A percentile compares a stretch with the other conserved stretches of the same genome.
Evolutionary conservation across 2,329 filamentous ascomycete genomes (phyloP).

Genomic region (Arthroderma uncinatum): DNA sequence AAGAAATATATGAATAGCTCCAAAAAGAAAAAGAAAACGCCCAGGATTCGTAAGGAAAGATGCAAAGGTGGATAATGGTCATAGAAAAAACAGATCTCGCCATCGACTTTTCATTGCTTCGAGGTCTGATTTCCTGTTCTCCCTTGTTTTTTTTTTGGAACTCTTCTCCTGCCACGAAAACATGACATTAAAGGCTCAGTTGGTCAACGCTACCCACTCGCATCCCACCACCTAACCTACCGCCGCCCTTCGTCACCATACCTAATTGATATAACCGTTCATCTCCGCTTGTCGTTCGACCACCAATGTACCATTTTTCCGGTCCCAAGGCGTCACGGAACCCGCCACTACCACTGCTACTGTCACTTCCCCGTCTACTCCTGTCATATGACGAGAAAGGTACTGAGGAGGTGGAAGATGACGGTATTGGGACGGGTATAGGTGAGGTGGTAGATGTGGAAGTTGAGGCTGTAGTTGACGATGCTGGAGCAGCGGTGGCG

Average conservation of each 20-base stretch:
- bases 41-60: background rate
- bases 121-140: background rate
- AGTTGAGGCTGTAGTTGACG: constrained; percentile 12
- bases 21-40: background rate
- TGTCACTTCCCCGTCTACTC: constrained; percentile 38
- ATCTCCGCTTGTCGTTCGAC: constrained; percentile 37
- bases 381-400: constrained; percentile 21
- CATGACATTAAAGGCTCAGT: constrained; percentile 35
- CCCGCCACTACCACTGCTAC: constrained; percentile 37
- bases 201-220: constrained; percentile 40
- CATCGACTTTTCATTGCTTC: background rate
- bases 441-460: constrained; percentile 24
- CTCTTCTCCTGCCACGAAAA: background rate
- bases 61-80: background rate
- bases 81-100: background rate
- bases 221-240: constrained; percentile 31
- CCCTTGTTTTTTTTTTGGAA: background rate
- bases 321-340: constrained; percentile 38
- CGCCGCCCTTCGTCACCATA: constrained; percentile 37
- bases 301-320: constrained; percentile 44
- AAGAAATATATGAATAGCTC: background rate
- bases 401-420: constrained; percentile 17
- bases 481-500: constrained; percentile 19
- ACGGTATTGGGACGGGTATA: constrained; percentile 26
- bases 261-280: constrained; percentile 40